Evolutionary conservation across 1,139 yeast genomes (phyloP), one percentile per base, ranked within the genome.

Genomic region (Debaryomycetaceae sp.): DNA sequence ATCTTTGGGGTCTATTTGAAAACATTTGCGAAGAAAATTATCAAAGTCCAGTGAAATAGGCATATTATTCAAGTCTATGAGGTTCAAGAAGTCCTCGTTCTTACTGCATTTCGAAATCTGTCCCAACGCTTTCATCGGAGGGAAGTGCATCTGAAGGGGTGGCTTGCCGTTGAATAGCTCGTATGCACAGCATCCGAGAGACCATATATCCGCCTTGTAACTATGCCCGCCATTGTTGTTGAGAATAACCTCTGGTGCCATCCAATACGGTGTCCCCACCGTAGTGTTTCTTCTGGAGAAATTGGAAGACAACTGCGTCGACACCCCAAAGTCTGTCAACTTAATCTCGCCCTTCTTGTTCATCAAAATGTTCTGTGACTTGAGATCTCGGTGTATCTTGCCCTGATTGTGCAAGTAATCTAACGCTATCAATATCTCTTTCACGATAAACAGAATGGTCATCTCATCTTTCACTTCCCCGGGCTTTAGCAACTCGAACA

Each of bases 261-360:
- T 94, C 94, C 98, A 92, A 59, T 91, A 92, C 1, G 99, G 98
- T 0, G 98, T 92, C 0, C 99, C 98, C 6, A 92, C 98, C 54
- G 95, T 92, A 0, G 98, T 92, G 52, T 86, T 83, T 48, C 96
- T 59, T 41, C 81, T 77, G 37, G 84, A 87, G 59, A 86, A 73
- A 61, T 81, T 87, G 53, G 80, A 87, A 24, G 89, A 85, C 40
- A 83, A 75, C 63, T 84, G 96, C 15, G 91, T 87, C 1, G 97
- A 94, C 4, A 92, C 95, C 1, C 98, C 99, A 65, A 92, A 92
- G 62, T 94, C 99, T 2, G 97, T 96, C 40, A 92, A 73, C 56
- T 92, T 92, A 19, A 91, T 92, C n/a, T 77, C 82, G 0, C 96
- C 96, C 6, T 61, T 58, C 11, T 70, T 67, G 33, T 83, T 79